These are phyloP conservation scores for Aspergillus fischeri DNA, from an alignment of 2,329 filamentous ascomycete genomes.

Conservation along the genomic window DNA sequence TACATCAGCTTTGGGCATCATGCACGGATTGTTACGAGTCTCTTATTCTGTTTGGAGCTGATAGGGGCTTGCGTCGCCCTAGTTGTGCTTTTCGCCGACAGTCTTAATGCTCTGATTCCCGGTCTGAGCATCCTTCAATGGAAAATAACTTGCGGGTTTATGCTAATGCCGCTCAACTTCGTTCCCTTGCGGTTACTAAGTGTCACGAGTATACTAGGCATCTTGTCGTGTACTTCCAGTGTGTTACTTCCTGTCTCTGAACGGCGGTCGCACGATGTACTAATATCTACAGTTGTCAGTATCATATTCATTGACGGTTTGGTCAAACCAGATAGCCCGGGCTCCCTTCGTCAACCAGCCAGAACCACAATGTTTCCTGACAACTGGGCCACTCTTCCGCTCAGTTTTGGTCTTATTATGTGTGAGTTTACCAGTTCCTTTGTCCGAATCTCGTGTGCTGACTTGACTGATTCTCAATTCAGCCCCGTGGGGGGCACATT, in stretches of 20 bases:
- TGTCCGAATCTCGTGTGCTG: neutral
- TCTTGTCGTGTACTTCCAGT: conserved; percentile 84
- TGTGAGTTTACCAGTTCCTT: conserved; percentile 39
- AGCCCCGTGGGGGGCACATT: conserved; percentile 66
- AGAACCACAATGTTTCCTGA: conserved; percentile 75
- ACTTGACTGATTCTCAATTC: conserved; percentile 2
- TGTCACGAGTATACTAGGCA: conserved; percentile 89
- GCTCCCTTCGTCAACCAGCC: conserved; percentile 77
- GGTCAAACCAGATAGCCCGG: conserved; percentile 71
- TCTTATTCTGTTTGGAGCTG: conserved; percentile 84
- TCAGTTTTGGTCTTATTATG: conserved; percentile 88
- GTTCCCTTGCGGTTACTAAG: conserved; percentile 78
- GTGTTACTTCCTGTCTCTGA: conserved; percentile 41
- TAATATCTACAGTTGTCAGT: conserved; percentile 61
- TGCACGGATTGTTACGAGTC: conserved; percentile 75
- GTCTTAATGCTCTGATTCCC: conserved; percentile 72
- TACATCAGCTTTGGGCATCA: conserved; percentile 83
- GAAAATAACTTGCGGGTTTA: conserved; percentile 77
- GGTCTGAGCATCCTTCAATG: conserved; percentile 65
- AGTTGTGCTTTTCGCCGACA: conserved; percentile 90
- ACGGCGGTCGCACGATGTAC: neutral
- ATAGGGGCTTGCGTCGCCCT: conserved; percentile 85
- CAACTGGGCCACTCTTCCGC: conserved; percentile 81
- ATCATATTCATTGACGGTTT: conserved; percentile 84
- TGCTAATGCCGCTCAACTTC: conserved; percentile 79